Percentiles rank a stretch among this genome's conserved stretches.
These are phyloP conservation scores for Fonsecaea pugnacius DNA, from an alignment of 2,329 filamentous ascomycete genomes.

Conservation along the genomic window DNA sequence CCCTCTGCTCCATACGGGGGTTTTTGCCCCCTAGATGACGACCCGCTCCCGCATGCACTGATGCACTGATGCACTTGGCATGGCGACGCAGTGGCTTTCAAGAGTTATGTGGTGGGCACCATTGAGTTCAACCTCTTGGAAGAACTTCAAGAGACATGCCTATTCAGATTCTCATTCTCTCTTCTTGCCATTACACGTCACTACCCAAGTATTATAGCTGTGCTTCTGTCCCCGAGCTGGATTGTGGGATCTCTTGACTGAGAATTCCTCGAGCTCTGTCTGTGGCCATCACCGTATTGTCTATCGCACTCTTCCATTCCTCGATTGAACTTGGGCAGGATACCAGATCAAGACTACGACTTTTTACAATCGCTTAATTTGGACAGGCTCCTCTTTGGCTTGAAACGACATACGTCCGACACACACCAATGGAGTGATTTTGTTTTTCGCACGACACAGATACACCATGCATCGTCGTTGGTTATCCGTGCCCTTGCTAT, in stretches of 20 bases:
- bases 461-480: constrained; percentile 36
- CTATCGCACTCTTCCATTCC: constrained; percentile 17
- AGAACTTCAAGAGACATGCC: constrained; percentile 1
- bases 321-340: constrained; percentile 28
- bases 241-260: constrained; percentile 37
- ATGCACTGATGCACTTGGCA: constrained; percentile 25
- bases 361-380: constrained; percentile 16
- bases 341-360: constrained; percentile 15
- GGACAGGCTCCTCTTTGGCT: constrained; percentile 28
- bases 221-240: constrained; percentile 5
- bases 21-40: constrained; percentile 16
- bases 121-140: constrained; percentile 3
- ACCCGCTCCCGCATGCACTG: constrained; percentile 13
- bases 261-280: constrained; percentile 27
- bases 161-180: background rate
- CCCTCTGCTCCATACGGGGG: constrained; percentile 9
- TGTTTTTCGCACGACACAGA: background rate
- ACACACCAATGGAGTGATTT: constrained; percentile 3
- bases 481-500: constrained; percentile 34
- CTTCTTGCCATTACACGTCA: constrained; percentile 1
- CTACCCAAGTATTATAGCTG: constrained; percentile 4
- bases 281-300: constrained; percentile 6
- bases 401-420: background rate
- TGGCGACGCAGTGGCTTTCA: constrained; percentile 17
- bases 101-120: constrained; percentile 8